Base-by-base conservation (phyloP, 2,329 filamentous ascomycete genomes). In the Alternaria viburni region DNA sequence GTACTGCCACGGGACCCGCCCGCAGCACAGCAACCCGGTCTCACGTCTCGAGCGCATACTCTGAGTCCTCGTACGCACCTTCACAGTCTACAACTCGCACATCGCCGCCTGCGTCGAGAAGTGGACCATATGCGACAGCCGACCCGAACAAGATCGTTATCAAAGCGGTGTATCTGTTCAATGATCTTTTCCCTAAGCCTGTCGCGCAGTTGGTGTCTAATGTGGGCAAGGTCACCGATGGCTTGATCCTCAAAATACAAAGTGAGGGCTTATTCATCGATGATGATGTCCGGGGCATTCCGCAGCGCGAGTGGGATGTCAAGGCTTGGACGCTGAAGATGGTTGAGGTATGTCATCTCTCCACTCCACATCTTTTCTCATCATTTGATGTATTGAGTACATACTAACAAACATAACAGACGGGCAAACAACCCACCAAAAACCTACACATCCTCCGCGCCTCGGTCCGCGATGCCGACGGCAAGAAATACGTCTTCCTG, bases 301-400 rank as follows among this genome's bases (percentile, higher is more conserved):
- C 93, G n/a, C 93, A 98, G 81, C 89, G 96, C 63, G 96, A 99
- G 82, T 99, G 96, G 96, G 96, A 99, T 79, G 89, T 98, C 76
- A 98, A 98, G 81, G 94, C 95, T 25, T 98, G 96, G 96, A 97
- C 93, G 46, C 87, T 99, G 81, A 97, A 97, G 82, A 84, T 91
- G 69, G 89, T 96, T 80, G 96, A 98, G 87, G 77, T 78, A 73
- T 63, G 75, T 66, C 11, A 4, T n/a, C n/a, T n/a, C n/a, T n/a
- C n/a, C n/a, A n/a, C n/a, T n/a, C n/a, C n/a, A n/a, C n/a, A n/a
- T n/a, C n/a, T n/a, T n/a, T n/a, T n/a, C n/a, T n/a, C n/a, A n/a
- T n/a, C n/a, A n/a, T n/a, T n/a, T n/a, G n/a, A n/a, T n/a, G n/a
- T n/a, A n/a, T n/a, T 25, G 25, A 9, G 25, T 9, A 2, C 9